Evolutionary conservation across 345 rosid genomes (phyloP), one percentile per base, ranked within the genome.

Genomic region (Arabidopsis arenosa): DNA sequence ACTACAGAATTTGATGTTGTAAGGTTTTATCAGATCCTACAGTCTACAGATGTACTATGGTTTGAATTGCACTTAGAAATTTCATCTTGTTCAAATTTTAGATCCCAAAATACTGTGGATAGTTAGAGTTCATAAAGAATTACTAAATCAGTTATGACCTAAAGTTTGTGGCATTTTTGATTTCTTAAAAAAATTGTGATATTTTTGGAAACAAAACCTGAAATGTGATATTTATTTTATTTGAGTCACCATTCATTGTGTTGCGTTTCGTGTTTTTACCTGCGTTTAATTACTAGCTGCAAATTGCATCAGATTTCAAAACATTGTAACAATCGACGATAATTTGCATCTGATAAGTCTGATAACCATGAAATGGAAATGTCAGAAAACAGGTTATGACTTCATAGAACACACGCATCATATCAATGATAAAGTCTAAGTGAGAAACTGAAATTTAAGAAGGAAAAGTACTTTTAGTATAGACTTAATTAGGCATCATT

Each of bases 391-490:
- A 40, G 35, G 13, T 15, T 18, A 32, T 18, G 36, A 48, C 37
- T 37, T 49, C 17, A 37, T 8, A 36, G 6, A 39, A 26, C 52
- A 49, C 17, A 40, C 13, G 28, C 32, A 17, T 4, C 43, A 30
- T 44, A 17, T 4, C 43, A 30, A 43, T 43, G 64, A 26, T 55
- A 66, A 6, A 3, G 21, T 36, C 26, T 13, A 39, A 30, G 23
- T 36, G 7, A n/a, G 44, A 39, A 15, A 37, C 26, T 36, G 10
- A 21, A 26, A 35, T 45, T 23, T 18, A 9, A 9, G 37, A 59
- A 30, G n/a, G 37, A 40, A 52, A 60, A 18, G 70, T 73, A 73
- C 32, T 55, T 55, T 33, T 74, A 62, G 44, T 15, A 45, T n/a
- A 62, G 33, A 62, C 14, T 39, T 72, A 55, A 64, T 41, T 64